Percentiles rank a stretch among this genome's conserved stretches.
These are phyloP conservation scores for Tricholomella constricta DNA, from an alignment of 768 basidiomycete genomes.

Conservation along the genomic window DNA sequence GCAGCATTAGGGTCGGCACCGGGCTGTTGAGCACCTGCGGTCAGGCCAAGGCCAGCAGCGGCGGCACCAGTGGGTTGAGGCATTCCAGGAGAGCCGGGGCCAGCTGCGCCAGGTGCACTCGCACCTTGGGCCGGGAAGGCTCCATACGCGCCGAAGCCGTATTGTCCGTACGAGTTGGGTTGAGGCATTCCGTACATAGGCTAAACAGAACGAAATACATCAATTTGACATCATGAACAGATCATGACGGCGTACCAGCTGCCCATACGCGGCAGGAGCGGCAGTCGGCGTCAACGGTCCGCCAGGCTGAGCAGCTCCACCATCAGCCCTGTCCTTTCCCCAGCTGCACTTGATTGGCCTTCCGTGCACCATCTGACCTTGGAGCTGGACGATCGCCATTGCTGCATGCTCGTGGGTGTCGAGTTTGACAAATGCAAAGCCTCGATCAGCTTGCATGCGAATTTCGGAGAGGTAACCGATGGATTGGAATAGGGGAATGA, in stretches of 20 bases:
- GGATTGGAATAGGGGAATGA: slow-evolving; percentile 97
- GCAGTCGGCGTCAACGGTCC: slow-evolving; percentile 61
- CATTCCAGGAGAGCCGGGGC: slow-evolving; percentile 59
- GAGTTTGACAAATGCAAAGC: slow-evolving; percentile 98
- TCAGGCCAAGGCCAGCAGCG: slow-evolving; percentile 55
- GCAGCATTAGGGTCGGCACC: slow-evolving; percentile 55
- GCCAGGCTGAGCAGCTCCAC: slow-evolving; percentile 53
- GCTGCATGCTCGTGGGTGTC: slow-evolving; percentile 99
- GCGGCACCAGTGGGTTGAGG: slow-evolving; percentile 56
- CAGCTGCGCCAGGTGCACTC: slow-evolving; percentile 48
- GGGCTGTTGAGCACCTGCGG: slow-evolving; percentile 57
- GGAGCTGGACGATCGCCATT: slow-evolving; percentile 95
- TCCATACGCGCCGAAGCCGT: slow-evolving; percentile 74
- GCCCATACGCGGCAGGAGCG: slow-evolving; percentile 69
- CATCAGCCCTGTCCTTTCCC: slow-evolving; percentile 94
- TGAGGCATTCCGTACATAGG: slow-evolving; percentile 93
- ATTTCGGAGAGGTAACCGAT: slow-evolving; percentile 99
- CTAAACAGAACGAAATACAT: slow-evolving; percentile 35
- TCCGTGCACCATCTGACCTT: slow-evolving; percentile 97
- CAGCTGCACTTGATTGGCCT: slow-evolving; percentile 98
- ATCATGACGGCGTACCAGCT: slow-evolving; percentile 59
- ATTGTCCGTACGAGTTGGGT: slow-evolving; percentile 75
- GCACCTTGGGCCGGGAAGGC: slow-evolving; percentile 66
- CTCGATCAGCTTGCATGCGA: slow-evolving; percentile 98
- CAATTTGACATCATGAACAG: neutral